These are phyloP conservation scores for Ogataea ramenticola DNA, from an alignment of 805 yeast species.

Conservation along the genomic window DNA sequence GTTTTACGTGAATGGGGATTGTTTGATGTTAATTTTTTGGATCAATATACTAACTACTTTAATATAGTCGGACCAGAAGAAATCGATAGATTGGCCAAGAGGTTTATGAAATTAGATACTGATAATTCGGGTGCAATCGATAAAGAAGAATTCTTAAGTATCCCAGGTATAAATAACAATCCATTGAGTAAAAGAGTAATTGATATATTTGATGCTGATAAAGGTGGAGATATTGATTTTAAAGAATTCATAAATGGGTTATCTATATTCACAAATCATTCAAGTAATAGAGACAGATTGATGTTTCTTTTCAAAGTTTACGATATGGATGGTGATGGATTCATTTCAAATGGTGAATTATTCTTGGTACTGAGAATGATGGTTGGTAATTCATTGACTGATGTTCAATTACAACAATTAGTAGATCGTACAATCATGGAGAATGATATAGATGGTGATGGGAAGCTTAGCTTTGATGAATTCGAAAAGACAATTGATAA, in stretches of 20 bases:
- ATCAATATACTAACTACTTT: background rate
- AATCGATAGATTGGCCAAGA: slow-evolving; percentile 80
- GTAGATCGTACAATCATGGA: slow-evolving; percentile 97
- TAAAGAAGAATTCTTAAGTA: slow-evolving; percentile 79
- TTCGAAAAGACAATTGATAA: slow-evolving; percentile 58
- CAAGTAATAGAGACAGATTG: slow-evolving; percentile 73
- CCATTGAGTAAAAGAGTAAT: slow-evolving; percentile 86
- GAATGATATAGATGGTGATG: slow-evolving; percentile 84
- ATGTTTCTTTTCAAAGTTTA: slow-evolving; percentile 88
- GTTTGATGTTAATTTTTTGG: too few relatives aligned
- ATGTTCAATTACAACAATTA: slow-evolving; percentile 85
- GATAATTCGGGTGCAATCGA: slow-evolving; percentile 92
- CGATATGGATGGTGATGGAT: slow-evolving; percentile 95
- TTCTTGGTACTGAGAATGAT: slow-evolving; percentile 88
- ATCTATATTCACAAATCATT: slow-evolving; percentile 81
- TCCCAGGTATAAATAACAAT: slow-evolving; percentile 87
- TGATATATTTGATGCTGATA: slow-evolving; percentile 91
- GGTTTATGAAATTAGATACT: slow-evolving; percentile 92
- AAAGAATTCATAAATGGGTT: slow-evolving; percentile 71
- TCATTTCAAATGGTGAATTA: slow-evolving; percentile 89
- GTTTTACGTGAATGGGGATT: too few relatives aligned
- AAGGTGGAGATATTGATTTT: slow-evolving; percentile 90
- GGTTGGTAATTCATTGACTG: slow-evolving; percentile 90
- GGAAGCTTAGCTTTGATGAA: slow-evolving; percentile 78
- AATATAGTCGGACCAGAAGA: slow-evolving; percentile 75